These are phyloP conservation scores for Penicillium coprophilum DNA, from an alignment of 495 filamentous ascomycete genomes.

Conservation along the genomic window DNA sequence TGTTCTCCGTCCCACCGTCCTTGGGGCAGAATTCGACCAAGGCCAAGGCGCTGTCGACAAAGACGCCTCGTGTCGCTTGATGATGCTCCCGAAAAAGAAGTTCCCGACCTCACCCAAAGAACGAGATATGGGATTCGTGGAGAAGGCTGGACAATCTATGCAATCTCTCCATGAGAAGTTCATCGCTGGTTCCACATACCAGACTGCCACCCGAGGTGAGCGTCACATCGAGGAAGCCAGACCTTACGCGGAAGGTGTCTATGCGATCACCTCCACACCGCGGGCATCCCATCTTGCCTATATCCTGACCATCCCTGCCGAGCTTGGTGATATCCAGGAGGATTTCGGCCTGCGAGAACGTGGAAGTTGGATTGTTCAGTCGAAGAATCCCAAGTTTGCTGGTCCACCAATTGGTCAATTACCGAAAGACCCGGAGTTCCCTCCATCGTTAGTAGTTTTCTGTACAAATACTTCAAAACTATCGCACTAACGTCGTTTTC, in stretches of 20 bases:
- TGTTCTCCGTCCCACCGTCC: constrained; percentile 72
- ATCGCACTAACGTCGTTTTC: not conserved
- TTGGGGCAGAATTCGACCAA: constrained; percentile 63
- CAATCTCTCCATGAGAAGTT: constrained; percentile 72
- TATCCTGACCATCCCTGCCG: constrained; percentile 72
- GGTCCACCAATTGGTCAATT: constrained; percentile 63
- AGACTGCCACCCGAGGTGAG: constrained; percentile 72
- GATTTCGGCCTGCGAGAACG: constrained; percentile 70
- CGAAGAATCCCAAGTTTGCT: constrained; percentile 74
- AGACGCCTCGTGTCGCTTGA: constrained; percentile 63
- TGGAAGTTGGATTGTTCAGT: constrained; percentile 76
- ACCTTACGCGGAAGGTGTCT: constrained; percentile 82
- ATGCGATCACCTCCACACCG: constrained; percentile 74
- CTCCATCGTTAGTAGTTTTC: constrained; percentile 58
- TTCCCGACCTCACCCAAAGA: constrained; percentile 71
- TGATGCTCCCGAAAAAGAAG: constrained; percentile 84
- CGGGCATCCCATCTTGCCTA: constrained; percentile 77
- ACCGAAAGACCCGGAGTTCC: constrained; percentile 67
- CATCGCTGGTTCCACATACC: constrained; percentile 64
- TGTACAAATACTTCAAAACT: not conserved
- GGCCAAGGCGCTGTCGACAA: constrained; percentile 58
- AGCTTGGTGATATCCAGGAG: constrained; percentile 70
- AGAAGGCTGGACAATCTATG: constrained; percentile 67
- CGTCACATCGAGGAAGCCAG: constrained; percentile 69
- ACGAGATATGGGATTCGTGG: constrained; percentile 80